These are phyloP conservation scores for Thielaviopsis ethacetica DNA, from an alignment of 2,329 filamentous ascomycete species.

Conservation along the genomic window DNA sequence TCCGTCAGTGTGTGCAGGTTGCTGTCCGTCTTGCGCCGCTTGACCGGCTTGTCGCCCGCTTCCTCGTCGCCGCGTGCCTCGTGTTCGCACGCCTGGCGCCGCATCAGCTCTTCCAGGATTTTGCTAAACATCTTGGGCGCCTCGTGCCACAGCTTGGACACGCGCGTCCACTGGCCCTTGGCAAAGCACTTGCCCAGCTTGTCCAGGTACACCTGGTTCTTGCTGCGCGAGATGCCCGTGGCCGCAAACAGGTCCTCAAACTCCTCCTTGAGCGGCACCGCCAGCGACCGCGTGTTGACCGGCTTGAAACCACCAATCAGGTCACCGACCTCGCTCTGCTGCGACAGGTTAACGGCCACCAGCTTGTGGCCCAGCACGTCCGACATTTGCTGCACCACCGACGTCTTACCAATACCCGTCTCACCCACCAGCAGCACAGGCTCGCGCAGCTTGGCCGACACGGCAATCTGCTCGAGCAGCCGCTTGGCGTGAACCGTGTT, in stretches of 20 bases:
- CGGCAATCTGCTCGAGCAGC: constrained; percentile 74
- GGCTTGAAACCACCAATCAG: constrained; percentile 92
- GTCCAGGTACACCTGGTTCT: constrained; percentile 75
- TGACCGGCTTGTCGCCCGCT: constrained; percentile 40
- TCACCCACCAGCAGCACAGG: constrained; percentile 92
- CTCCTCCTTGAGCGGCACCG: constrained; percentile 80
- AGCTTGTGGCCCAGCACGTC: constrained; percentile 71
- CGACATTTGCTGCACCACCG: constrained; percentile 83
- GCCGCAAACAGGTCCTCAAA: constrained; percentile 79
- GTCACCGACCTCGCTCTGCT: constrained; percentile 96
- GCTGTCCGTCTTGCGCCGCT: constrained; percentile 36
- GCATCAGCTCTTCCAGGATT: constrained; percentile 40
- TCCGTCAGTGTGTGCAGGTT: constrained; percentile 48
- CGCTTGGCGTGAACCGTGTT: constrained; percentile 73
- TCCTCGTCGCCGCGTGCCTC: constrained; percentile 19
- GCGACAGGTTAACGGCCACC: constrained; percentile 86
- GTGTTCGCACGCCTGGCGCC: constrained; percentile 24
- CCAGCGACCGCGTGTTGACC: constrained; percentile 73
- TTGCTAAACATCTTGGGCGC: constrained; percentile 75
- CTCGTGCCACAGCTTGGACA: constrained; percentile 75
- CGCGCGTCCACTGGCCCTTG: constrained; percentile 72
- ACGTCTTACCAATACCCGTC: constrained; percentile 96
- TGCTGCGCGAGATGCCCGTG: constrained; percentile 70
- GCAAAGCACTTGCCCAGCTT: constrained; percentile 64
- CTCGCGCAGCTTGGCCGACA: constrained; percentile 69